phyloP scores from a whole-genome alignment of 2,329 filamentous ascomycete species.

The Cladosporium sp. region DNA sequence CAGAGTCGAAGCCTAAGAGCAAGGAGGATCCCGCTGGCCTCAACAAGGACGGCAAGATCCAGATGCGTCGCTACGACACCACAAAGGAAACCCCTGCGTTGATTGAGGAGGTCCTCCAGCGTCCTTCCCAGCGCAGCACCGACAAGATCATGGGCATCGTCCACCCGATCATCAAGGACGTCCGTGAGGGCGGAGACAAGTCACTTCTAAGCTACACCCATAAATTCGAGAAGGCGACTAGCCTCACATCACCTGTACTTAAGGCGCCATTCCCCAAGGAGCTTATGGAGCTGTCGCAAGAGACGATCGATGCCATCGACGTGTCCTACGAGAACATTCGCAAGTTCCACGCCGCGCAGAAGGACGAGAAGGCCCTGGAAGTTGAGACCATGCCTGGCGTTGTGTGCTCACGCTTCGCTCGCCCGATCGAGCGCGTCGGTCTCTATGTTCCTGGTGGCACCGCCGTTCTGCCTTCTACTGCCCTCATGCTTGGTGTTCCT shows the following conservation, averaged over 20 bases:
- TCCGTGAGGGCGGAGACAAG: slow-evolving; percentile 76
- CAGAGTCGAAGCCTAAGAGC: slow-evolving; percentile 48
- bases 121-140: slow-evolving; percentile 91
- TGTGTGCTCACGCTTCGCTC: slow-evolving; percentile 83
- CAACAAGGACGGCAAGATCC: slow-evolving; percentile 54
- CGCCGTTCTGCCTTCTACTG: slow-evolving; percentile 92
- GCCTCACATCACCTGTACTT: slow-evolving; percentile 80
- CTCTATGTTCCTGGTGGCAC: slow-evolving; percentile 94
- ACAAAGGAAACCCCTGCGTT: slow-evolving; percentile 56
- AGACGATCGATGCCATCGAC: slow-evolving; percentile 90
- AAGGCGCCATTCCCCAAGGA: slow-evolving; percentile 79
- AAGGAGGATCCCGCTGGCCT: slow-evolving; percentile 46
- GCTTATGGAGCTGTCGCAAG: slow-evolving; percentile 76
- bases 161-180: slow-evolving; percentile 82
- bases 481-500: slow-evolving; percentile 95
- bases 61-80: slow-evolving; percentile 75
- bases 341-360: slow-evolving; percentile 88
- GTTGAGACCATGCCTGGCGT: slow-evolving; percentile 99
- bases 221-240: slow-evolving; percentile 95
- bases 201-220: slow-evolving; percentile 89
- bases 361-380: slow-evolving; percentile 70
- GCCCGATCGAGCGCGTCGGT: slow-evolving; percentile 92
- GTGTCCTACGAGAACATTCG: slow-evolving; percentile 89
- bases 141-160: slow-evolving; percentile 89
- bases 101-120: slow-evolving; percentile 69